Evolutionary conservation across 148 eudicot genomes (phyloP), one percentile per base, ranked within the genome.

Genomic region (Silene latifolia): DNA sequence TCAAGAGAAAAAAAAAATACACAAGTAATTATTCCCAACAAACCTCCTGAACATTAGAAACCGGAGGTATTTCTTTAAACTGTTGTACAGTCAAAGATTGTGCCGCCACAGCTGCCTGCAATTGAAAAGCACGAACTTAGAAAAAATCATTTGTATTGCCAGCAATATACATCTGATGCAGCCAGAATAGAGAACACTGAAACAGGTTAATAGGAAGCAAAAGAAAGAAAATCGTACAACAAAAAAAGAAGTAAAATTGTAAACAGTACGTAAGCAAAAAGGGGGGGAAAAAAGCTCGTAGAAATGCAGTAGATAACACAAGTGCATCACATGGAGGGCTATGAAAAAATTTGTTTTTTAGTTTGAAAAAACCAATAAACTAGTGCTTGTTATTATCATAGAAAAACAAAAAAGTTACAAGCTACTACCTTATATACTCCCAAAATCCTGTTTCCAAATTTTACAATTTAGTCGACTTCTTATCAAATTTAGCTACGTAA

Each of bases 71-170:
- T 71, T 84, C 86, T 46, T 76, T 86, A 47, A 67, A 51, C 71
- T 84, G 85, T 27, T 77, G 80, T 21, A 82, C 77, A 44, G 74
- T 24, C 71, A 75, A 46, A 54, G 89, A 79, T 80, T 86, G 85
- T 21, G 85, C 87, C 67, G 82, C 91, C 60, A 88, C 83, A 17
- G 91, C 91, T 77, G 78, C 90, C 92, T 89, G 74, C 23, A 76
- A 78, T 62, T 8, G 25, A 76, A 66, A 51, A 58, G 54, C 9
- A 67, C 19, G 67, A 29, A 3, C 24, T 14, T 54, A 54, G 51
- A 21, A 14, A 48, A 59, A 23, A 65, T 47, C 35, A 27, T 42
- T 21, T 24, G 12, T 69, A 54, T 54, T 72, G 63, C 19, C 35
- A 23, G 72, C 14, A 6, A 44, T 47, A 59, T 59, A 8, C 6